Percentiles rank a stretch among this genome's conserved stretches.
phyloP scores from a whole-genome alignment of 306 rosid species.

The Lathyrus oleraceus region DNA sequence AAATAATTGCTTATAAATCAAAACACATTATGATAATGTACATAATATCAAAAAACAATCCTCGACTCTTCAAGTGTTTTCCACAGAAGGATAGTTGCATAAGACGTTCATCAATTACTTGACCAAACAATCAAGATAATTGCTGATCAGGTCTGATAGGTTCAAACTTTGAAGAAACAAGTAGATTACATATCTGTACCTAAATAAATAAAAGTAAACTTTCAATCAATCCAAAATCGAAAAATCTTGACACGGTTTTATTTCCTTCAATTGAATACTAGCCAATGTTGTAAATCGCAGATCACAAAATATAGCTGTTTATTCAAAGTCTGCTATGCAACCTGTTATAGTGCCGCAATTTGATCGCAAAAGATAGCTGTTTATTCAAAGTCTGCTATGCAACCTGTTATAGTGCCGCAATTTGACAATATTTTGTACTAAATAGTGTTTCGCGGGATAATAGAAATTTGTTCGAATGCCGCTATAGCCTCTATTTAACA shows the following conservation, averaged over 20 bases:
- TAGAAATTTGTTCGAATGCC: neutral
- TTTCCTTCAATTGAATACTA: neutral
- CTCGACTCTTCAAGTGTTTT: neutral
- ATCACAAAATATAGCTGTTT: neutral
- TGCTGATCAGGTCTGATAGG: conserved; percentile 1
- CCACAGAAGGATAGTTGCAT: conserved; percentile 1
- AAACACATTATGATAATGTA: conserved; percentile 10
- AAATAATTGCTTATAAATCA: conserved; percentile 19
- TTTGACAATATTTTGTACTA: neutral
- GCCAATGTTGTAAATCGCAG: too few relatives aligned
- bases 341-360: too few relatives aligned
- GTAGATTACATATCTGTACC: conserved; percentile 12
- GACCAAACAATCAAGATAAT: conserved; percentile 4
- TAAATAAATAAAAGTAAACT: neutral
- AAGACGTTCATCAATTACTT: conserved; percentile 20
- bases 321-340: neutral
- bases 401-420: neutral
- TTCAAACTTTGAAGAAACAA: conserved; percentile 16
- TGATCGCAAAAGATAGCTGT: neutral
- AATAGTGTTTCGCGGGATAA: neutral
- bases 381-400: neutral
- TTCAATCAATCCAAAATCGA: conserved; percentile 15
- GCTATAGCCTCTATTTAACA: neutral
- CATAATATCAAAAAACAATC: conserved; percentile 17
- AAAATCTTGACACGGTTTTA: neutral